Evolutionary conservation across 1,139 yeast species (phyloP), one percentile per base, ranked within the genome.

Genomic region (Barnettozyma hawaiiensis): DNA sequence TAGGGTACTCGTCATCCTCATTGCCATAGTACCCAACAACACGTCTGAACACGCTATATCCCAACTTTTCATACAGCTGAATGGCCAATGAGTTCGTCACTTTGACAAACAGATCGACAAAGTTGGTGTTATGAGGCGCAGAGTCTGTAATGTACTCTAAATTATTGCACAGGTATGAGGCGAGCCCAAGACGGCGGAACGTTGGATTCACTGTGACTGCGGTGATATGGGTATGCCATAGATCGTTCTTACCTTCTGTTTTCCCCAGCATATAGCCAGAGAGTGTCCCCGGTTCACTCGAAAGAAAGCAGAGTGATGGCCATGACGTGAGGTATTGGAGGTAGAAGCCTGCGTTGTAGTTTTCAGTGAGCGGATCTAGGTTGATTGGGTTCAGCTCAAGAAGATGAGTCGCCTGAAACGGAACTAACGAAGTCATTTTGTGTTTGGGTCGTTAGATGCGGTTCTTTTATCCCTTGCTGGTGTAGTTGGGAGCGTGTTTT

Each of bases 161-260:
- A 49, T 85, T 78, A 34, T 74, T 68, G 58, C 96, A 90, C 44
- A 90, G 70, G 47, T 75, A 75, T 3, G 85, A 78, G 1, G 97
- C 98, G 39, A 90, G 67, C 2, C 96, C 95, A 18, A 92, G 71
- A 47, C 98, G 69, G 46, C 99, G 69, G 58, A 84, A 90, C 42
- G 79, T 81, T 21, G 85, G 81, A 48, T 84, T 84, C 1, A 94
- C 84, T 0, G 98, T 89, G 3, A 94, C 96, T 0, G 98, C 98
- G 0, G 97, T 89, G 45, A 94, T 89, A 62, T 94, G 99, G 1
- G 96, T 79, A 59, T 94, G 99, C 96, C 97, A 92, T 51, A 89
- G 95, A 43, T 73, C 76, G 15, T 73, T 77, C 19, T 69, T 66
- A 1, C 98, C 98, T 62, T 94, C 98, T 3, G 95, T 82, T 63